These are phyloP conservation scores for Pythium grandisporangium DNA, from an alignment of 352 stramenopile species.

Conservation along the genomic window DNA sequence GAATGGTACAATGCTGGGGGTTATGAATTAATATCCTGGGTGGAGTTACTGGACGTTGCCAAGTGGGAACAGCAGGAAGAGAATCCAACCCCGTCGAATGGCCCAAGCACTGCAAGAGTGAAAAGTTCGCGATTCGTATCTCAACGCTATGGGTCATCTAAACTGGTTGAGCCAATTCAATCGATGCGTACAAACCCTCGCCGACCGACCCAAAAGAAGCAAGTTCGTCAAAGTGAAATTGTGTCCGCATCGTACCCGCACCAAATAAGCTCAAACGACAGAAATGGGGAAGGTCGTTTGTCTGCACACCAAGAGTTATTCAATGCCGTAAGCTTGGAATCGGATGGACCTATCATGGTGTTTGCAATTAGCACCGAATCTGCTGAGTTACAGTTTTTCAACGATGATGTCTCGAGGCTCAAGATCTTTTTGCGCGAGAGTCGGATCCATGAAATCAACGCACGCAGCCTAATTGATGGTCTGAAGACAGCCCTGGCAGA, in stretches of 20 bases:
- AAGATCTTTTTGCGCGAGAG: conserved; percentile 62
- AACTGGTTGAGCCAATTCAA: conserved; percentile 35
- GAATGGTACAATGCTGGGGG: conserved; percentile 86
- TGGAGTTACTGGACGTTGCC: conserved; percentile 71
- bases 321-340: conserved; percentile 36
- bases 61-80: conserved; percentile 83
- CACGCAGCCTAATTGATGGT: conserved; percentile 21
- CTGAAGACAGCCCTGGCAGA: conserved; percentile 20
- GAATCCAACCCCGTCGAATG: conserved; percentile 18
- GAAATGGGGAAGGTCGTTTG: conserved; percentile 5
- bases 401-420: conserved; percentile 60
- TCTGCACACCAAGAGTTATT: conserved; percentile 28
- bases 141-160: conserved; percentile 38
- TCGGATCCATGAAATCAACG: conserved; percentile 29
- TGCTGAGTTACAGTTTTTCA: conserved; percentile 75
- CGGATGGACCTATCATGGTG: conserved; percentile 73
- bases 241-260: conserved; percentile 55
- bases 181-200: conserved; percentile 40
- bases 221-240: conserved; percentile 79
- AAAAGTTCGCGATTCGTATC: conserved; percentile 24
- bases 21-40: conserved; percentile 78
- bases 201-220: conserved; percentile 41
- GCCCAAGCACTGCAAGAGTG: conserved; percentile 9
- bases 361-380: conserved; percentile 62
- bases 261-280: not conserved